A percentile compares a stretch with the other conserved stretches of the same genome.
These are phyloP conservation scores for Tylopilus orsonianus DNA, from an alignment of 1,284 basidiomycete genomes.

Conservation along the genomic window DNA sequence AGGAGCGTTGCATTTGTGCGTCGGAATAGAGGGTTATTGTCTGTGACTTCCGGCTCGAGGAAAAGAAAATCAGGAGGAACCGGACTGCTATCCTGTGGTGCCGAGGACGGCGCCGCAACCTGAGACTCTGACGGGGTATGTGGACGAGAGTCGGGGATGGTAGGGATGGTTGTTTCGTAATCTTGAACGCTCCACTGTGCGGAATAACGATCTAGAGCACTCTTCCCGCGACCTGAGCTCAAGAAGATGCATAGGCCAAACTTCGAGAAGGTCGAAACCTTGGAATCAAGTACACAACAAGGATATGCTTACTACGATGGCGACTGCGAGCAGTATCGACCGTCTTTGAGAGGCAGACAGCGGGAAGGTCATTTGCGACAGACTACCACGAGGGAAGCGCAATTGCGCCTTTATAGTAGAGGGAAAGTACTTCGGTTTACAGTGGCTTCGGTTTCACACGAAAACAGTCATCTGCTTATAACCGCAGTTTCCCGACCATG, in stretches of 20 bases:
- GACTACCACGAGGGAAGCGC: not conserved
- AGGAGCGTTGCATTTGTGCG: conserved; percentile 36
- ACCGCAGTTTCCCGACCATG: not conserved
- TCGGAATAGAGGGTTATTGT: not conserved
- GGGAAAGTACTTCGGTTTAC: not conserved
- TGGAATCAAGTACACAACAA: not conserved
- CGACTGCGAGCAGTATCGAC: conserved; percentile 28
- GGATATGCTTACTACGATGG: conserved; percentile 25
- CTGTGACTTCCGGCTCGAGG: not conserved
- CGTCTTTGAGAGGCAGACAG: conserved; percentile 33
- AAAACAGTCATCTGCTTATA: conserved; percentile 3
- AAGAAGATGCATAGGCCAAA: conserved; percentile 26
- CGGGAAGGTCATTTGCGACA: conserved; percentile 24
- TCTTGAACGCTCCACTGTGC: not conserved
- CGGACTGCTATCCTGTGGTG: conserved; percentile 1
- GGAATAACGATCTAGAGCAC: conserved; percentile 5
- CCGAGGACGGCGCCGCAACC: not conserved
- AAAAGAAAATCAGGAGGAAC: conserved; percentile 8
- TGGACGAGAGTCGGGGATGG: not conserved
- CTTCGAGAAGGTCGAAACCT: conserved; percentile 8
- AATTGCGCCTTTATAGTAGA: not conserved
- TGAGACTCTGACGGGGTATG: not conserved
- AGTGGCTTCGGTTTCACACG: too few relatives aligned
- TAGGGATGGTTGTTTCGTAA: not conserved
- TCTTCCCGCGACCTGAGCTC: conserved; percentile 6